Base-by-base conservation (phyloP, 306 rosid species). In the Astragalus glycyphyllos region DNA sequence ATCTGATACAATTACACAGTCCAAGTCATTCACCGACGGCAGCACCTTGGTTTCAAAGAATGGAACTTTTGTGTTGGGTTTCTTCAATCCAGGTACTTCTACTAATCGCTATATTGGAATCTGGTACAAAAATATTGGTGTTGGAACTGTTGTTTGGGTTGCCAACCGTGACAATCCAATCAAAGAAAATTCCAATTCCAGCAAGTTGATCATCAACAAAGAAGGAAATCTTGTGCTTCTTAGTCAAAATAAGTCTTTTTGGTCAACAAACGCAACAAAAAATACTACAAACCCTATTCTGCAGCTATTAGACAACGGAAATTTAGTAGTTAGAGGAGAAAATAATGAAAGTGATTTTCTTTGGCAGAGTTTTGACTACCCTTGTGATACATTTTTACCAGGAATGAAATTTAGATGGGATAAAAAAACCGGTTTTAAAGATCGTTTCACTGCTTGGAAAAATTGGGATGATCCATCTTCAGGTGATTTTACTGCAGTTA, bases 341-440 rank as follows among this genome's bases (percentile, higher is more conserved):
- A 71, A 76, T 4, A 83, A 81, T 5, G 46, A 71, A 0, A 65
- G 49, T 23, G 45, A 26, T 4, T 60, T 35, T 47, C 11, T 80
- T 51, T 88, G 94, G 94, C 86, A 88, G 34, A 80, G 94, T 64
- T 86, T 84, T 34, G 87, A 88, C 26, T 65, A 86, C 65, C 91
- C 91, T 4, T 47, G 77, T n/a, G 86, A 89, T 38, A 80, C 91
- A 8, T 37, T 80, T n/a, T 56, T 83, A 10, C 72, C 82, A 2
- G 86, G 85, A 46, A 77, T 48, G 44, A 78, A 17, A 54, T 29
- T 69, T 0, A 87, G 87, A 0, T 82, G 81, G 86, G 80, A 88
- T 79, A 23, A 42, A 8, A 88, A 7, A 9, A 75, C 41, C 0
- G 29, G 75, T 5, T 65, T 88, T 1, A 55, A 80, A 8, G 58